Base-by-base conservation (phyloP, 2,329 filamentous ascomycete species). In the Fusarium globosum region DNA sequence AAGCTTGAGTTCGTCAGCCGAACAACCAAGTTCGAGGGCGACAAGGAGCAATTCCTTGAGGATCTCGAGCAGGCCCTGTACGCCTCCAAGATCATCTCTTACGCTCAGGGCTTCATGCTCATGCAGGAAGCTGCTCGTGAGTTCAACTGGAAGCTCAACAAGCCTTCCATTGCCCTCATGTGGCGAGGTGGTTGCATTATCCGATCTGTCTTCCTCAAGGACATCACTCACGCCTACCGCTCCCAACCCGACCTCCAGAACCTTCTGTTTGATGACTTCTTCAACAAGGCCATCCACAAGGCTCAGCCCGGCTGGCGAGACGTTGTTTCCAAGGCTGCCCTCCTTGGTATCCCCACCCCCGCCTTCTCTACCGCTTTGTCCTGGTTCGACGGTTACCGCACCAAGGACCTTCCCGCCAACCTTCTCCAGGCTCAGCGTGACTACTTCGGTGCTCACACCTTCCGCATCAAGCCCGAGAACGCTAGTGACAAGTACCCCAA, bases 131-230 rank as follows among this genome's bases (percentile, higher is more conserved):
- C 96, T 79, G 96, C 96, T 85, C 95, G 93, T 86, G 94, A 98
- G 85, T 99, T 97, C 88, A 86, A 87, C 79, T 99, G 96, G 96
- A 98, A 98, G 91, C 93, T 99, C 79, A 98, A 99, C 93, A 98
- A 98, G 93, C 96, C 96, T 76, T 97, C 97, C 80, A 99, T 99
- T 82, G 96, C 96, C 79, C 93, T 99, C 83, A 99, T 99, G 96
- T 99, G 96, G 96, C 94, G 96, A 84, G 96, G 96, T 88, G 96
- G 96, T 79, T 99, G 96, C 91, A 99, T 99, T 81, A 99, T 99
- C 88, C 96, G 96, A 85, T 98, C 96, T 77, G 96, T 99, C 82
- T 99, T 99, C 94, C 88, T 99, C 77, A 98, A 98, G 92, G 96
- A 99, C 85, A 99, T 99, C 87, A 99, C 96, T 79, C 92, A 92